phyloP scores from a whole-genome alignment of 495 filamentous ascomycete genomes.

The Aspergillus incahuasiensis region DNA sequence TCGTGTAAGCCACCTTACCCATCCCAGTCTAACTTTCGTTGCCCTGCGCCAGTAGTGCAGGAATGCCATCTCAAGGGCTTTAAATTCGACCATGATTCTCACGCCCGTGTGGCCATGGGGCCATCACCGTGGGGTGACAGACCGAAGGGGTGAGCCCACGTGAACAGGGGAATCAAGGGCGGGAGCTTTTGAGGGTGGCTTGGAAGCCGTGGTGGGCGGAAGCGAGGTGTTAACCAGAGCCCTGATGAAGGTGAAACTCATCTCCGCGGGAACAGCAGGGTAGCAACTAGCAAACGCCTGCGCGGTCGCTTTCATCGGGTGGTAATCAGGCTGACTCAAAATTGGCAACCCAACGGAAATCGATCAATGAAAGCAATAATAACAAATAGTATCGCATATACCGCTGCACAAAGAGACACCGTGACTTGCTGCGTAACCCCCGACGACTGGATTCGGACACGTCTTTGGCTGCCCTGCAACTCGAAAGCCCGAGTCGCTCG shows the following conservation, averaged over 20 bases:
- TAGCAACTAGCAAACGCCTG: background rate
- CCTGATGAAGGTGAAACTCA: background rate
- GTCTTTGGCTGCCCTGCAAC: background rate
- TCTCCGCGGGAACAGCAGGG: background rate
- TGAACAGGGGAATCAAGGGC: background rate
- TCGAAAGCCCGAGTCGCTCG: background rate
- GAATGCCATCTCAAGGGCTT: background rate
- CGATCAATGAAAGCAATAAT: background rate
- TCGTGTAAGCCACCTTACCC: constrained; percentile 3
- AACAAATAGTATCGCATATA: background rate
- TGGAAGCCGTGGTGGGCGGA: background rate
- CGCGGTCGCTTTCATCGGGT: background rate
- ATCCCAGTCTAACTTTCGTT: background rate
- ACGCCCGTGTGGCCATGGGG: background rate
- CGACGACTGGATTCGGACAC: background rate
- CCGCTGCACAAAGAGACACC: background rate
- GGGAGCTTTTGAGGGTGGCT: background rate
- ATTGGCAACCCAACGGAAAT: constrained; percentile 1
- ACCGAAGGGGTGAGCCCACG: background rate
- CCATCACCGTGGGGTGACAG: constrained; percentile 1
- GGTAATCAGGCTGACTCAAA: background rate
- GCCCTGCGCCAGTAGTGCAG: background rate
- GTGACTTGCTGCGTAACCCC: constrained; percentile 4
- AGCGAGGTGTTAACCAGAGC: background rate
- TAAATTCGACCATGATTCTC: background rate